Conservation (phyloP, 345 rosid genomes). For the Firmiana major region DNA sequence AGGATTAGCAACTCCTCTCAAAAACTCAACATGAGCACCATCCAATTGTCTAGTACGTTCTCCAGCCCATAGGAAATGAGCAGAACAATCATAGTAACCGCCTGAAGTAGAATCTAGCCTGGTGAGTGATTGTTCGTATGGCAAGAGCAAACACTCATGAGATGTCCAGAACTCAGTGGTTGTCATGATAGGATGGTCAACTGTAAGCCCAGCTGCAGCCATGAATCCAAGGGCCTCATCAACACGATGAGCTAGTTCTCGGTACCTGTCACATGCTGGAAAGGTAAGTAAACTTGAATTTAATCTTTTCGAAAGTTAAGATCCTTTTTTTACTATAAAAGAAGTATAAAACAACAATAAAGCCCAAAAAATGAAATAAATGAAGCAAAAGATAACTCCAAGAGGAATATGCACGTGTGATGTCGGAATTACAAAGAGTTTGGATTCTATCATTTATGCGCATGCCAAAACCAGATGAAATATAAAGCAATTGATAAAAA, state of each 20-base stretch:
- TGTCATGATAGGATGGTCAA: constrained; percentile 70
- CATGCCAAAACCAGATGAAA: background rate
- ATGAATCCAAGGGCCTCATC: constrained; percentile 80
- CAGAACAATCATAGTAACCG: constrained; percentile 64
- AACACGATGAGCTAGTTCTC: constrained; percentile 63
- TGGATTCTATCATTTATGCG: background rate
- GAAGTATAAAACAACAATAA: background rate
- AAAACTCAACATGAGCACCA: constrained; percentile 71
- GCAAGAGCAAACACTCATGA: constrained; percentile 67
- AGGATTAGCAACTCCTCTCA: constrained; percentile 71
- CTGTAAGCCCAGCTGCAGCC: constrained; percentile 67
- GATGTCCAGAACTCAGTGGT: constrained; percentile 75
- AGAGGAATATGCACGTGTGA: background rate
- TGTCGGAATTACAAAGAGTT: background rate
- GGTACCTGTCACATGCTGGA: constrained; percentile 39
- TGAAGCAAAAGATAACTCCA: background rate
- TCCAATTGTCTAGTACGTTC: constrained; percentile 74
- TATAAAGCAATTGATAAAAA: background rate
- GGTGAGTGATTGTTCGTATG: constrained; percentile 66
- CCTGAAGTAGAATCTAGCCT: constrained; percentile 70
- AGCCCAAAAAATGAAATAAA: background rate
- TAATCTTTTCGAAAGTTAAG: background rate
- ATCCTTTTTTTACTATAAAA: background rate
- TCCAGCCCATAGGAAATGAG: constrained; percentile 74
- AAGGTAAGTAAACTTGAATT: background rate